These are phyloP conservation scores for Termitomyces sp. DNA, from an alignment of 768 basidiomycete genomes.

Conservation along the genomic window DNA sequence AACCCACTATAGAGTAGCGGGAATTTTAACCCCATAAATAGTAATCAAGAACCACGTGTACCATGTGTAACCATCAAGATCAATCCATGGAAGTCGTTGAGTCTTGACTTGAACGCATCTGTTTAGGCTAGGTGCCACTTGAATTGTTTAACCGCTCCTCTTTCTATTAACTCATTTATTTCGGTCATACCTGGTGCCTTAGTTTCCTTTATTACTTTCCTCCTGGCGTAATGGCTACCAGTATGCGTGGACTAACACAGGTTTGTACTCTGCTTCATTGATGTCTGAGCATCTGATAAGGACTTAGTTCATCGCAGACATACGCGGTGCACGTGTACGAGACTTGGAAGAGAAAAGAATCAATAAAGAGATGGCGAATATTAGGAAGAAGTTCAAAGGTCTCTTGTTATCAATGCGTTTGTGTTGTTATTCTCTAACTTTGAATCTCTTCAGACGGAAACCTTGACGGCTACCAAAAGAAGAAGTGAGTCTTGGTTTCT, in stretches of 20 bases:
- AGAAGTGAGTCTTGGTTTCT: conserved; percentile 56
- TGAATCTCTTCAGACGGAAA: conserved; percentile 56
- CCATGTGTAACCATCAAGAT: not conserved
- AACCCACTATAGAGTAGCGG: too few relatives aligned
- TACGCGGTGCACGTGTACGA: conserved; percentile 92
- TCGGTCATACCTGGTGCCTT: not conserved
- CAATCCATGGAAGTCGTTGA: not conserved
- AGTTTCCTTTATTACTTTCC: not conserved
- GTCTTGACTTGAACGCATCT: not conserved
- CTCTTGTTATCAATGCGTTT: not conserved
- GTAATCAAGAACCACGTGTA: not conserved
- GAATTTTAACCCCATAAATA: too few relatives aligned
- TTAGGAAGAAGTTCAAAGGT: conserved; percentile 99
- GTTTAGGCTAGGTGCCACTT: not conserved
- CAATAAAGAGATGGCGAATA: conserved; percentile 99
- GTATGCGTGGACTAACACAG: conserved; percentile 91
- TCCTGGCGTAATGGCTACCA: conserved; percentile 64
- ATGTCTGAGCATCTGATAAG: conserved; percentile 10
- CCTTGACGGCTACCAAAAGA: conserved; percentile 87
- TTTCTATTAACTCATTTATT: not conserved
- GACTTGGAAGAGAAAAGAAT: conserved; percentile 98
- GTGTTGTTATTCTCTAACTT: not conserved
- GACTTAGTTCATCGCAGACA: conserved; percentile 93
- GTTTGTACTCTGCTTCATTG: conserved; percentile 29
- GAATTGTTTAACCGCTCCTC: not conserved